Evolutionary conservation across 164 flowering plant species (phyloP), one percentile per base, ranked within the genome.

Genomic region (Echeveria elegans): DNA sequence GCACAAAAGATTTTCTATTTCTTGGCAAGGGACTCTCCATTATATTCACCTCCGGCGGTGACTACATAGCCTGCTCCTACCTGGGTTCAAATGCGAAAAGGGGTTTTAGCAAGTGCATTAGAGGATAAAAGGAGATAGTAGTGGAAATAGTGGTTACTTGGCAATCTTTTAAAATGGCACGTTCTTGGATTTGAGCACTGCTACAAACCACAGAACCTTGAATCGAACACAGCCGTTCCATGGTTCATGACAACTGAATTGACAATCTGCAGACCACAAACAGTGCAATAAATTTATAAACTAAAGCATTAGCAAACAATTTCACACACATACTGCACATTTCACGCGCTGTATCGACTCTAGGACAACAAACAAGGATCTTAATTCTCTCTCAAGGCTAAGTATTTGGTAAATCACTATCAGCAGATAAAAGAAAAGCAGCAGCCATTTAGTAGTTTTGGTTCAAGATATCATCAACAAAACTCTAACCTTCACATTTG

Each of bases 161-260:
- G 61, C 99, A 94, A 76, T 94, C 95, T 76, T 79, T 91, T 67
- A 94, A 67, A 26, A 75, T 80, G 6, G 72, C 95, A 41, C 90
- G 95, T 61, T 94, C 97, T 72, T 89, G 99, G 66, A 94, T 82
- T 72, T 89, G 96, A 68, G 80, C 99, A 63, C 89, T 88, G 72
- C 96, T 89, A 82, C 99, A 94, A 59, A 94, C 71, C 30, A 91
- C 85, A 52, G 99, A 88, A 62, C 89, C 87, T 81, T 94, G 96
- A 32, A 94, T 82, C 1, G 92, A 82, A 77, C 95, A 89, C 89
- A 66, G 91, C 84, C 1, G 93, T 83, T 28, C 84, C 93, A 78
- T 94, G 90, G 74, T 94, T 74, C 99, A 91, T 94, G 30, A 94
- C 83, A 38, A 91, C 86, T 7, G 99, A 94, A 77, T 88, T 94